Evolutionary conservation across 768 basidiomycete genomes (phyloP).

Genomic region (Glaciozyma antarctica): DNA sequence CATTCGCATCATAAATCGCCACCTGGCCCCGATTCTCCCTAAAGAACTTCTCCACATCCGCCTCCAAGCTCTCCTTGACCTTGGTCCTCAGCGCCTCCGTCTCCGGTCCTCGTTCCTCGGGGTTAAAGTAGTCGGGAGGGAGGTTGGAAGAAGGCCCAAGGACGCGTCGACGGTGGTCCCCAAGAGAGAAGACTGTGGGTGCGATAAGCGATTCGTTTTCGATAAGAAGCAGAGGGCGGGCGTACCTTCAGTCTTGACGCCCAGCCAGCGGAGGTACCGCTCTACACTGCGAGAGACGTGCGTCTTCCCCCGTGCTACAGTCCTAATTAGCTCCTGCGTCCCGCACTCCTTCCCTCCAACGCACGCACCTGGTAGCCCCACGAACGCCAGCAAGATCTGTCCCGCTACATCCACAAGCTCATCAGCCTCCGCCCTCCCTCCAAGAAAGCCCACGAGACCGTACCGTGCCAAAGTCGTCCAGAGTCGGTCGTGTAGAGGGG

Average conservation of each 20-base stretch:
- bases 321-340: neutral
- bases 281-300: slow-evolving; percentile 92
- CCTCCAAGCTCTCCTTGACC: slow-evolving; percentile 74
- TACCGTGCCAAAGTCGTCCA: slow-evolving; percentile 42
- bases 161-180: slow-evolving; percentile 84
- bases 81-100: slow-evolving; percentile 66
- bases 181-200: slow-evolving; percentile 67
- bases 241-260: slow-evolving; percentile 68
- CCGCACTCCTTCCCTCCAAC: neutral
- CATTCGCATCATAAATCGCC: slow-evolving; percentile 94
- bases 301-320: slow-evolving; percentile 31
- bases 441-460: neutral
- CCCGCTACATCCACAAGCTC: slow-evolving; percentile 43
- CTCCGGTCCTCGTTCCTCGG: slow-evolving; percentile 53
- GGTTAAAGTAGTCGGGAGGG: slow-evolving; percentile 83
- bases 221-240: neutral
- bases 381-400: slow-evolving; percentile 84
- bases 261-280: slow-evolving; percentile 96
- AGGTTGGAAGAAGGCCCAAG: slow-evolving; percentile 79
- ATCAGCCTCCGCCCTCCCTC: neutral
- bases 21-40: slow-evolving; percentile 71
- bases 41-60: slow-evolving; percentile 82
- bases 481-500: slow-evolving; percentile 81
- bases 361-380: slow-evolving; percentile 61
- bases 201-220: neutral